Evolutionary conservation across 2,329 filamentous ascomycete genomes (phyloP), one percentile per base, ranked within the genome.

Genomic region (Cladosporium sp.): DNA sequence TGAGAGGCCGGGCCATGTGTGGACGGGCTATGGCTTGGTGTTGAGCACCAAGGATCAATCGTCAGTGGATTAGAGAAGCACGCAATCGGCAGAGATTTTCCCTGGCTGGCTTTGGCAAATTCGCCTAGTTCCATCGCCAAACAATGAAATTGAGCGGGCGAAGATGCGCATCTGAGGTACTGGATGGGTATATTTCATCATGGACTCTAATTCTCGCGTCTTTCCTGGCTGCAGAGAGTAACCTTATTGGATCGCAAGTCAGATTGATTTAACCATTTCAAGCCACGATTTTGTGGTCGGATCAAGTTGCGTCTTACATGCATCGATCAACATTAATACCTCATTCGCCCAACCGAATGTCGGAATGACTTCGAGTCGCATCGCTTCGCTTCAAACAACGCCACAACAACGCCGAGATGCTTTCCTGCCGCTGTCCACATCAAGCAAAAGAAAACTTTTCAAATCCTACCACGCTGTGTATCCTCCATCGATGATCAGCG

Each of bases 401-500:
- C 17, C 47, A 25, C 28, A 37, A 19, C 30, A 37, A 28, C n/a
- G 14, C 30, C 47, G 12, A 50, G n/a, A 20, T 50, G 47, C 47
- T 30, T 20, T 25, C 28, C 19, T n/a, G 8, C 30, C 19, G 9
- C 19, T 22, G 17, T 37, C 30, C 25, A 17, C 19, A 15, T 11
- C 30, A 30, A 22, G 34, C 25, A 34, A 15, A 50, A 19, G 47
- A 30, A 19, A 12, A 20, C 47, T 34, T 50, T n/a, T 36, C 47
- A 30, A 3, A 17, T 12, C 25, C 28, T 59, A 66, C 63, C 64
- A 66, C 9, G 65, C 64, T 28, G 65, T 67, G 45, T 67, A 64
- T 8, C 66, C 65, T 6, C 68, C 69, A 43, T 72, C 70, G 34
- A 72, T 65, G 25, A 69, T 61, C 11, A 71, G 54, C 28, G 66